Evolutionary conservation across 129 eudicot genomes (phyloP), one percentile per base, ranked within the genome.

Genomic region (Rutidosis leptorrhynchoides): DNA sequence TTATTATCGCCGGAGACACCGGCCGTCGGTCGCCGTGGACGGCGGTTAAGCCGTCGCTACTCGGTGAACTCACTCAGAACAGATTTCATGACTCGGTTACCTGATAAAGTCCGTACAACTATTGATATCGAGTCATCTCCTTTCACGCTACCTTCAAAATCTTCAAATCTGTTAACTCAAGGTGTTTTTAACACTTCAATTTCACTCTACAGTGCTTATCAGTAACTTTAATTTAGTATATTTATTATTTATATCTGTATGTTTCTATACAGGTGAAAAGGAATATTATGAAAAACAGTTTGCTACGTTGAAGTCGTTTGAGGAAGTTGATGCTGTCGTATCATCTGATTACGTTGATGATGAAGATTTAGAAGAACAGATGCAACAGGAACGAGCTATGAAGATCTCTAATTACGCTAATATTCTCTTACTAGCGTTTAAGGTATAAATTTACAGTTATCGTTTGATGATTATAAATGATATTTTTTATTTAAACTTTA

Each of bases 341-440:
- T 62, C 74, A 32, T 70, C 90, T 8, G 95, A 80, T 5, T 69
- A 35, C 6, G 42, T 66, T 8, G 81, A 77, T 14, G 89, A 79
- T 16, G 96, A 85, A 29, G 87, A 91, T 62, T 54, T 76, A 35
- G 87, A 77, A 51, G 96, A 91, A 67, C 88, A 81, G 62, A 65
- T 74, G 7, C 90, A 77, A 27, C 94, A 87, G 17, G 98, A 87
- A 76, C 76, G 85, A 80, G 96, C 98, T 19, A 92, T 92, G 98
- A 83, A 45, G 69, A 81, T 85, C 24, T 91, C 98, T 33, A 91
- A 91, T 69, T 87, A 75, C 60, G 95, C 96, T 24, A 91, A 91
- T 61, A 51, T 88, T 61, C 17, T 91, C n/a, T 79, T 91, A 24
- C 84, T 91, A 25, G 96, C 85, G 2, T 78, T 91, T 46, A 91